Percentiles rank a stretch among this genome's conserved stretches.
These are phyloP conservation scores for Cercospora nicotianae DNA, from an alignment of 2,329 filamentous ascomycete genomes.

Conservation along the genomic window DNA sequence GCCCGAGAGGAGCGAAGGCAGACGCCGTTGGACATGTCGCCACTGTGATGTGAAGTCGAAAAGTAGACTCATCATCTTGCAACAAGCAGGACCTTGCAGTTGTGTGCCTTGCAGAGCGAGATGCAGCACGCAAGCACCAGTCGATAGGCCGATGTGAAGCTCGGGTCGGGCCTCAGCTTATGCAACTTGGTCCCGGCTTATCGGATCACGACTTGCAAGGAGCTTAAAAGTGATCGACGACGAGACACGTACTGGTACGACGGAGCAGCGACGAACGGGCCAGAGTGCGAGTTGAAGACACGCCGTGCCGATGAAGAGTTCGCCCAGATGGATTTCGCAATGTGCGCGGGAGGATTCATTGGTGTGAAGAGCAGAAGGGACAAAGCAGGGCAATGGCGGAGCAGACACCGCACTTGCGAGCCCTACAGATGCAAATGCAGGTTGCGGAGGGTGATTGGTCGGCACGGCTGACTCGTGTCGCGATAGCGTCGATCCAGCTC, in stretches of 20 bases:
- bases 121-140: not conserved
- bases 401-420: constrained; percentile 3
- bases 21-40: not conserved
- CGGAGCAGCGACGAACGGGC: not conserved
- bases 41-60: not conserved
- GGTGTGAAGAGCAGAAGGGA: not conserved
- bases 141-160: not conserved
- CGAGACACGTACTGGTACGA: not conserved
- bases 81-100: not conserved
- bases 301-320: not conserved
- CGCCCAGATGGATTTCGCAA: not conserved
- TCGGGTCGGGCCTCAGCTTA: not conserved
- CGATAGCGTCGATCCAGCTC: not conserved
- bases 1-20: not conserved
- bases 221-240: not conserved
- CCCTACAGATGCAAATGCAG: not conserved
- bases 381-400: constrained; percentile 3
- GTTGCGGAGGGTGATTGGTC: not conserved
- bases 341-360: not conserved
- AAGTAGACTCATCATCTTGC: not conserved
- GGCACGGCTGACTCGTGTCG: not conserved
- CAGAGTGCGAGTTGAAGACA: not conserved
- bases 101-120: not conserved
- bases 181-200: not conserved
- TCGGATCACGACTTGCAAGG: constrained; percentile 2